Percentiles rank a stretch among this genome's conserved stretches.
phyloP scores from a whole-genome alignment of 2,329 filamentous ascomycete species.

The Verticillium nonalfalfae region DNA sequence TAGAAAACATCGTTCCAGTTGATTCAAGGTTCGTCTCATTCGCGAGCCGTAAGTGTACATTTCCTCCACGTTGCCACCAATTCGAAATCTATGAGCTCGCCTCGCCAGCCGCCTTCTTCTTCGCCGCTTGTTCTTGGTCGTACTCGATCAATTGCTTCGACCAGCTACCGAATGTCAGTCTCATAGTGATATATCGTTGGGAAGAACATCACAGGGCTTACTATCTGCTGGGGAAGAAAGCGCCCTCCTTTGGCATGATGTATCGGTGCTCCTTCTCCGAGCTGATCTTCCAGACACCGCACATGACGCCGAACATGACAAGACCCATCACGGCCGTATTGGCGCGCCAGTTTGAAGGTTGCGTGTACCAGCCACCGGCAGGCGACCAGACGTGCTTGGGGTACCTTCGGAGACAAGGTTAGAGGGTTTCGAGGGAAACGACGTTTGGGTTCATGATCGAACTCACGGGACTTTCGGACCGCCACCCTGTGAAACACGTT shows the following conservation, averaged over 20 bases:
- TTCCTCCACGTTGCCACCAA: not conserved
- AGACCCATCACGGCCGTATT: slow-evolving; percentile 77
- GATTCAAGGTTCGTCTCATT: not conserved
- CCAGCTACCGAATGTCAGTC: slow-evolving; percentile 29
- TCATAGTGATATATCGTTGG: too few species aligned
- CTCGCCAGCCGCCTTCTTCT: slow-evolving; percentile 23
- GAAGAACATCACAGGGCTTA: slow-evolving; percentile 36
- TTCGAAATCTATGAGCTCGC: slow-evolving; percentile 5
- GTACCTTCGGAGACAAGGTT: slow-evolving; percentile 53
- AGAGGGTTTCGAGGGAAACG: slow-evolving; percentile 13
- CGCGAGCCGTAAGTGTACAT: not conserved
- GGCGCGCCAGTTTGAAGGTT: slow-evolving; percentile 88
- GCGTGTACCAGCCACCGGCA: slow-evolving; percentile 93
- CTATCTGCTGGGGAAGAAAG: slow-evolving; percentile 83
- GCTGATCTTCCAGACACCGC: slow-evolving; percentile 64
- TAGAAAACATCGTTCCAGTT: not conserved
- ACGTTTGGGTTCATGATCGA: slow-evolving; percentile 8
- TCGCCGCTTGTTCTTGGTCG: slow-evolving; percentile 32
- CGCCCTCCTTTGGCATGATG: slow-evolving; percentile 67
- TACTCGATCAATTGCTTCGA: slow-evolving; percentile 37
- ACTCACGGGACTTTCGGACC: slow-evolving; percentile 60
- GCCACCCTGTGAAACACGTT: slow-evolving; percentile 55
- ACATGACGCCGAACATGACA: slow-evolving; percentile 62
- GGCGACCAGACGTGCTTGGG: slow-evolving; percentile 99
- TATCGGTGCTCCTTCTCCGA: slow-evolving; percentile 67